Evolutionary conservation across 1,284 basidiomycete species (phyloP).

Genomic region (Erythrobasidium hasegawianum): DNA sequence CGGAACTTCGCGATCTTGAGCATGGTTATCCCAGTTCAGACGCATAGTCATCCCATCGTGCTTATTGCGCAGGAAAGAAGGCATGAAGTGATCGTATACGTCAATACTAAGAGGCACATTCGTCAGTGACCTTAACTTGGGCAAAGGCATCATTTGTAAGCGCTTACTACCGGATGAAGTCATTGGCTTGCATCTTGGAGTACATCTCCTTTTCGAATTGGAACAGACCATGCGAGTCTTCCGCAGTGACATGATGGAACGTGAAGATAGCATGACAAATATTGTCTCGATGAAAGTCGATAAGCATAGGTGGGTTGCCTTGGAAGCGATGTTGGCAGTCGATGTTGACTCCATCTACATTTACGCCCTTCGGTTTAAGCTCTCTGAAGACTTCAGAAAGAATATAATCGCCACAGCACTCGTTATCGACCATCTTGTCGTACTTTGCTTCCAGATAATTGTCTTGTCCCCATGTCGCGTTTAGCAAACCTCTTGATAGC

Average conservation of each 20-base stretch:
- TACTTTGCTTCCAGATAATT: slow-evolving; percentile 24
- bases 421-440: slow-evolving; percentile 10
- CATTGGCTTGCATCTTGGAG: slow-evolving; percentile 2
- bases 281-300: slow-evolving; percentile 3
- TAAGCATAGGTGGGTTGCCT: not conserved
- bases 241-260: slow-evolving; percentile 40
- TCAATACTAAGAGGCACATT: not conserved
- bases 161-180: slow-evolving; percentile 6
- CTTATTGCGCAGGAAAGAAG: not conserved
- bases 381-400: slow-evolving; percentile 35
- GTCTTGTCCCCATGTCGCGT: slow-evolving; percentile 36
- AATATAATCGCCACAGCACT: slow-evolving; percentile 38
- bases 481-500: slow-evolving; percentile 23
- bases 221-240: slow-evolving; percentile 36
- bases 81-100: slow-evolving; percentile 2
- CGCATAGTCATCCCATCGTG: not conserved
- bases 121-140: not conserved
- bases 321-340: not conserved
- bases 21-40: not conserved
- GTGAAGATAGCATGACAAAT: slow-evolving; percentile 39
- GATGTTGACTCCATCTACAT: not conserved
- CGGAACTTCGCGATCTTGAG: not conserved
- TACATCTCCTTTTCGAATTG: slow-evolving; percentile 37
- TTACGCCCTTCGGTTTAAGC: slow-evolving; percentile 31
- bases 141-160: not conserved